Evolutionary conservation across 345 rosid species (phyloP).

Genomic region (Erucastrum elatum): DNA sequence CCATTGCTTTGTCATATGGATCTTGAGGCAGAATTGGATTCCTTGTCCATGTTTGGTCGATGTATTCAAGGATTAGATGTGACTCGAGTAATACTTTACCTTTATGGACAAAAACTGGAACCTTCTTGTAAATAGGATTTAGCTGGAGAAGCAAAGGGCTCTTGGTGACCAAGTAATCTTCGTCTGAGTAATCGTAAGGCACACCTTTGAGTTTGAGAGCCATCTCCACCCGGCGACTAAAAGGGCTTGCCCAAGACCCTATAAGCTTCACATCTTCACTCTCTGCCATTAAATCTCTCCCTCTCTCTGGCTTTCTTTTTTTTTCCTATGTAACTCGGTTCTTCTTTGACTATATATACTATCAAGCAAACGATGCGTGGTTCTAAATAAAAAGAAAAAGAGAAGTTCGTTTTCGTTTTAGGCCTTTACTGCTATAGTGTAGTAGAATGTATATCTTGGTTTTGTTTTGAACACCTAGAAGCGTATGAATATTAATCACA

Average conservation of each 20-base stretch:
- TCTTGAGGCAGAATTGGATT: constrained; percentile 47
- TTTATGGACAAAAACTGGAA: constrained; percentile 50
- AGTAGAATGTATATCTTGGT: not conserved
- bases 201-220: constrained; percentile 49
- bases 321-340: not conserved
- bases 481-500: not conserved
- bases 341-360: constrained; percentile 11
- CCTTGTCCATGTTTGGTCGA: constrained; percentile 50
- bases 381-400: not conserved
- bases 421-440: not conserved
- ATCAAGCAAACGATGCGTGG: not conserved
- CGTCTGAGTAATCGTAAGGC: constrained; percentile 41
- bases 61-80: constrained; percentile 46
- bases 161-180: constrained; percentile 39
- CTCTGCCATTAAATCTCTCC: constrained; percentile 19
- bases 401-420: not conserved
- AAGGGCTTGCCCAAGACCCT: constrained; percentile 46
- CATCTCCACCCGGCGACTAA: constrained; percentile 40
- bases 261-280: constrained; percentile 46
- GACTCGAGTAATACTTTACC: constrained; percentile 47
- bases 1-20: constrained; percentile 44
- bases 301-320: not conserved
- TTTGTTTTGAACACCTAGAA: not conserved
- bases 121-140: constrained; percentile 44
- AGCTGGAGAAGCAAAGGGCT: constrained; percentile 42